phyloP scores from a whole-genome alignment of 306 rosid species.

The Fragaria nilgerrensis region DNA sequence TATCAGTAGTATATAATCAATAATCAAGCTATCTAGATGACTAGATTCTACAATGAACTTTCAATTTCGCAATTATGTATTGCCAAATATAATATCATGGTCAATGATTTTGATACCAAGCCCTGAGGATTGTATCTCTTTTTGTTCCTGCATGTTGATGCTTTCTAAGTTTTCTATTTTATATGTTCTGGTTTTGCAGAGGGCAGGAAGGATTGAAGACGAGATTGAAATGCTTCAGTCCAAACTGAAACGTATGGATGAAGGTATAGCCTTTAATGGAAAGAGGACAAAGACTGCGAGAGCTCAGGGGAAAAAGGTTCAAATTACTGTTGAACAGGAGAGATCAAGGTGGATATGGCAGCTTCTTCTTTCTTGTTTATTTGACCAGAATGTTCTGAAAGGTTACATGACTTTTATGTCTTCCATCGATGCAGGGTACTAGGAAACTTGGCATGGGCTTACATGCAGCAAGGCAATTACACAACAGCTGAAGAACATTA shows the following conservation, averaged over 20 bases:
- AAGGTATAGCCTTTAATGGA: constrained; percentile 62
- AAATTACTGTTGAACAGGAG: constrained; percentile 80
- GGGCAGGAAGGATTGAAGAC: constrained; percentile 85
- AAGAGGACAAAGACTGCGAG: constrained; percentile 77
- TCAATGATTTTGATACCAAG: too few species aligned
- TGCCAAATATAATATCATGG: background rate
- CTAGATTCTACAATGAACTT: background rate
- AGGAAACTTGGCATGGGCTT: constrained; percentile 98
- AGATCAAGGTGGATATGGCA: constrained; percentile 57
- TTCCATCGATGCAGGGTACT: constrained; percentile 50
- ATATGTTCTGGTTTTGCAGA: constrained; percentile 38
- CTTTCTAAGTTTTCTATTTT: background rate
- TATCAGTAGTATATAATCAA: background rate
- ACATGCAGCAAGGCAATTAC: constrained; percentile 69
- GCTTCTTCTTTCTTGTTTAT: constrained; percentile 13
- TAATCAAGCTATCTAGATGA: background rate
- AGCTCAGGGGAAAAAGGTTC: constrained; percentile 88
- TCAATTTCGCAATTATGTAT: background rate
- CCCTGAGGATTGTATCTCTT: background rate
- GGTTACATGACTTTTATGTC: background rate
- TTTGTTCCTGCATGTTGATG: background rate
- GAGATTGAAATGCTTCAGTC: constrained; percentile 81
- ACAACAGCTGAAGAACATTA: constrained; percentile 70
- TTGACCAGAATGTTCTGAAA: background rate
- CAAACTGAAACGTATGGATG: constrained; percentile 79